These are phyloP conservation scores for Xylariaceae sp. DNA, from an alignment of 2,329 filamentous ascomycete species.

Conservation along the genomic window DNA sequence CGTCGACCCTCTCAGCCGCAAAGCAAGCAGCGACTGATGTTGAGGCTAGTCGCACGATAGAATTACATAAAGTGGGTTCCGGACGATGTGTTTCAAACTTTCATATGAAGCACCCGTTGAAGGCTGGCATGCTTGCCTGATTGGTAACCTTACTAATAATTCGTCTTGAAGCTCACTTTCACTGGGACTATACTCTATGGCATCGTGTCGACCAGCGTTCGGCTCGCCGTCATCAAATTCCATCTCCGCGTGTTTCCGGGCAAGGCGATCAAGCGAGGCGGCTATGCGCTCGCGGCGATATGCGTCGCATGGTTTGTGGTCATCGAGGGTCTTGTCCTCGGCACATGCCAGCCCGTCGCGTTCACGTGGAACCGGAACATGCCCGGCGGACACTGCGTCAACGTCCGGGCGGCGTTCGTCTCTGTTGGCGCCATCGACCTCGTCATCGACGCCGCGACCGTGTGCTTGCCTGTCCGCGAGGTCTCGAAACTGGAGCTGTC, in stretches of 20 bases:
- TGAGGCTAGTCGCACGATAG: too few species aligned
- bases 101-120: too few species aligned
- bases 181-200: slow-evolving; percentile 14
- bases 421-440: slow-evolving; percentile 8
- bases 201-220: slow-evolving; percentile 8
- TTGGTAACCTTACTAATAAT: too few species aligned
- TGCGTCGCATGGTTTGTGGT: slow-evolving; percentile 27
- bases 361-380: slow-evolving; percentile 11
- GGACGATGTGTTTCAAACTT: too few species aligned
- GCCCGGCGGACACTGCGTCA: slow-evolving; percentile 9
- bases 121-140: too few species aligned
- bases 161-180: slow-evolving; percentile 10
- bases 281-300: slow-evolving; percentile 4
- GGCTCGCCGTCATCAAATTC: slow-evolving; percentile 16
- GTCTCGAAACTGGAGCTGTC: slow-evolving; percentile 12
- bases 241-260: slow-evolving; percentile 16
- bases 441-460: slow-evolving; percentile 9
- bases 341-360: slow-evolving; percentile 16
- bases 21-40: slow-evolving; percentile 3
- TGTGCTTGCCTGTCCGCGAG: slow-evolving; percentile 13
- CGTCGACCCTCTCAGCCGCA: not conserved
- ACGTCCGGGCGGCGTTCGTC: slow-evolving; percentile 1
- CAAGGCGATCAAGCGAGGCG: slow-evolving; percentile 7
- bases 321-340: slow-evolving; percentile 32
- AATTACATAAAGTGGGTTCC: slow-evolving; percentile 11